Evolutionary conservation across 139 green algal species (phyloP), one percentile per base, ranked within the genome.

Genomic region (Pseudopediastrum boryanum): DNA sequence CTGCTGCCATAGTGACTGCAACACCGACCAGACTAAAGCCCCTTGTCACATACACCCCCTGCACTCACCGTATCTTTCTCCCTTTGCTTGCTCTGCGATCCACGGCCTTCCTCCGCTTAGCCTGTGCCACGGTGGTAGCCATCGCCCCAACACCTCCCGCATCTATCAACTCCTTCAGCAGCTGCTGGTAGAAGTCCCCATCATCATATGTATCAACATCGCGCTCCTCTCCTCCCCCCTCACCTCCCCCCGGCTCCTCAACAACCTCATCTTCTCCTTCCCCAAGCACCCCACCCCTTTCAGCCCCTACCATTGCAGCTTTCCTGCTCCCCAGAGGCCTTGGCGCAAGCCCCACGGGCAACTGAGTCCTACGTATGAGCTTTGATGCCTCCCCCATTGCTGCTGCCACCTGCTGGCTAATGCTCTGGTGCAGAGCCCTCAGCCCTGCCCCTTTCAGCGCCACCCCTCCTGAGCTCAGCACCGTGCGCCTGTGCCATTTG

Each of bases 131-230:
- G 1, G 12, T 33, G 54, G 54, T 27, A 19, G 54, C 54, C 16
- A 27, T 38, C 54, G 33, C 12, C 27, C 54, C 10, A 29, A 63
- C 2, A n/a, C 16, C 33, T 63, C 23, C 62, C 31, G 35, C 10
- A 31, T 50, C 90, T 10, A 98, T 61, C 56, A 98, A 94, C 85
- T 98, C 95, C 59, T 93, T 93, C 7, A 98, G 85, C 70, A 98
- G 86, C 72, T 94, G 88, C 65, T 94, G 84, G 61, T 98, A 98
- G 67, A 98, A 98, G 66, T 98, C 93, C 0, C 68, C 77, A 71
- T 98, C 95, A 48, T 98, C 93, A 54, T 89, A 98, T 7, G 92
- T 96, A 78, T 98, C 92, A 1, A 59, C 41, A 35, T 95, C 90
- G 0, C 85, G 75, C 54, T 41, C 56, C 16, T 54, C 31, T 9